phyloP scores from a whole-genome alignment of 768 basidiomycete species.

The Lentinula boryana region DNA sequence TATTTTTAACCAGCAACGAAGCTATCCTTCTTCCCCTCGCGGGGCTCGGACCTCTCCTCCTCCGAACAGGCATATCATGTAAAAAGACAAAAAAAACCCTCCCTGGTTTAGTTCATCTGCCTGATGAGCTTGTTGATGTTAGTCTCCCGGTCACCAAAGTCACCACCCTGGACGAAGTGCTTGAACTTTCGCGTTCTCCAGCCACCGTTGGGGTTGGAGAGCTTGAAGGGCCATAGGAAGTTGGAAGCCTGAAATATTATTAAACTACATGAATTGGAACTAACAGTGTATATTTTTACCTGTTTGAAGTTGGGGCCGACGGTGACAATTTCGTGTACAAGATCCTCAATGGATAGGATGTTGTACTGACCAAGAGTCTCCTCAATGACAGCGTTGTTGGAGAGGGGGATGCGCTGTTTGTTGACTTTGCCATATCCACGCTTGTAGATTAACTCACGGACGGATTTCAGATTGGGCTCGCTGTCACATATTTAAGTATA shows the following conservation, averaged over 20 bases:
- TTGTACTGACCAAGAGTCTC: slow-evolving; percentile 85
- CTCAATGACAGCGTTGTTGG: slow-evolving; percentile 93
- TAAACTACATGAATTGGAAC: background rate
- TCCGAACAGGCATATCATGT: slow-evolving; percentile 9
- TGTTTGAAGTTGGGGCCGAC: slow-evolving; percentile 99
- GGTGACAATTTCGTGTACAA: slow-evolving; percentile 94
- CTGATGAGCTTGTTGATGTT: slow-evolving; percentile 98
- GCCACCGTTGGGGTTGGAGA: slow-evolving; percentile 97
- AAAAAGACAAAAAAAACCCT: background rate
- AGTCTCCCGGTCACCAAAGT: slow-evolving; percentile 93
- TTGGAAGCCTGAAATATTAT: slow-evolving; percentile 59
- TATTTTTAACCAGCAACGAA: slow-evolving; percentile 5
- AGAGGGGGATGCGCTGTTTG: slow-evolving; percentile 95
- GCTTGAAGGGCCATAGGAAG: slow-evolving; percentile 99
- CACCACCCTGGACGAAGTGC: slow-evolving; percentile 93
- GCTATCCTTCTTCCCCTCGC: background rate
- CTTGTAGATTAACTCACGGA: slow-evolving; percentile 98
- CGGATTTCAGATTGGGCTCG: slow-evolving; percentile 94
- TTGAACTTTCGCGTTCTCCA: slow-evolving; percentile 99
- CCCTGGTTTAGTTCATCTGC: slow-evolving; percentile 73
- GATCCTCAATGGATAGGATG: slow-evolving; percentile 95
- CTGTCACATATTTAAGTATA: slow-evolving; percentile 29
- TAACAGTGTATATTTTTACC: slow-evolving; percentile 36
- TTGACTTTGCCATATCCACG: slow-evolving; percentile 98
- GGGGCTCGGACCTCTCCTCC: slow-evolving; percentile 5